Evolutionary conservation across 208 protist species (phyloP).

Genomic region (Acanthamoeba rhysodes): DNA sequence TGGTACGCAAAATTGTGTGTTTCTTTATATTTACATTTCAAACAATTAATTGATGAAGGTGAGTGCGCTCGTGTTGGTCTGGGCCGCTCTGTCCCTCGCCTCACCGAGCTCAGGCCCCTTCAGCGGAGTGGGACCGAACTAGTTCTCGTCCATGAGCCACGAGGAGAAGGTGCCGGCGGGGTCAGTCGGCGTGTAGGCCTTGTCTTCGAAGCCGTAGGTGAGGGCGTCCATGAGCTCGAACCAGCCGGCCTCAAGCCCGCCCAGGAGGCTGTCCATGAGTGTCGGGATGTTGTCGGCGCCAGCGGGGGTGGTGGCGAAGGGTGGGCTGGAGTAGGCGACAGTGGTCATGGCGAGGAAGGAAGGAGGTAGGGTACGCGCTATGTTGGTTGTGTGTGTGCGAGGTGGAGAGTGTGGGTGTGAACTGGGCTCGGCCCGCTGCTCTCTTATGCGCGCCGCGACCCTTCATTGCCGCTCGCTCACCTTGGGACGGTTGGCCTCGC

Average conservation of each 20-base stretch:
- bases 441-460: not conserved
- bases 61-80: too few species aligned
- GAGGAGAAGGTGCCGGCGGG: conserved; percentile 43
- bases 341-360: not conserved
- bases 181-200: not conserved
- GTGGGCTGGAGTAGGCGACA: not conserved
- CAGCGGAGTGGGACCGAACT: too few species aligned
- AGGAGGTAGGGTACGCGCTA: not conserved
- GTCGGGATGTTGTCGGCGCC: not conserved
- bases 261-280: not conserved
- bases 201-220: conserved; percentile 20
- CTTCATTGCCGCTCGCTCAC: not conserved
- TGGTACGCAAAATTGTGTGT: too few species aligned
- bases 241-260: not conserved
- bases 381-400: not conserved
- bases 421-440: not conserved
- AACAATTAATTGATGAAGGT: too few species aligned
- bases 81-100: too few species aligned
- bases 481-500: not conserved
- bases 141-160: conserved; percentile 5
- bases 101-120: not conserved
- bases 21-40: too few species aligned
- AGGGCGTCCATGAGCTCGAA: conserved; percentile 4
- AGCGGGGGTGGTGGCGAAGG: not conserved
- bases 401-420: not conserved